A percentile compares a stretch with the other conserved stretches of the same genome.
phyloP scores from a whole-genome alignment of 2,329 filamentous ascomycete species.

The Blumeriella jaapii region DNA sequence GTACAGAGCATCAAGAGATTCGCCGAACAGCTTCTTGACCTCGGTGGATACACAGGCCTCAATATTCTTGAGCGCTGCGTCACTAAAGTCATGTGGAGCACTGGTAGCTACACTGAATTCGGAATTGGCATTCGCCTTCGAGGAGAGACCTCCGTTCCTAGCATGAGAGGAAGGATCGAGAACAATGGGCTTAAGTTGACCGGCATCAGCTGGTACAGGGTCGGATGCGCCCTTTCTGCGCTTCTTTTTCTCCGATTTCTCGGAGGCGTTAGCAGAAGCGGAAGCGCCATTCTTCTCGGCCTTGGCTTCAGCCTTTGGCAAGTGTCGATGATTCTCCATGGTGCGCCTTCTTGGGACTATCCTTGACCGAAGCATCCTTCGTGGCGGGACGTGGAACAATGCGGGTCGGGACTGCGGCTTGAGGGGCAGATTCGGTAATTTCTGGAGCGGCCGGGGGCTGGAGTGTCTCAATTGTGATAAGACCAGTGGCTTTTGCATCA shows the following conservation, averaged over 20 bases:
- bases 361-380: slow-evolving; percentile 20
- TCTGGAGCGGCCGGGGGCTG: slow-evolving; percentile 27
- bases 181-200: slow-evolving; percentile 24
- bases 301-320: slow-evolving; percentile 25
- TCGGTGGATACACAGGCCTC: slow-evolving; percentile 36
- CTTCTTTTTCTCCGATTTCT: slow-evolving; percentile 56
- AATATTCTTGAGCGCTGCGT: slow-evolving; percentile 36
- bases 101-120: slow-evolving; percentile 10
- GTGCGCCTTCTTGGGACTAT: slow-evolving; percentile 20
- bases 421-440: slow-evolving; percentile 9
- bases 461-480: slow-evolving; percentile 59
- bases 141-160: slow-evolving; percentile 18
- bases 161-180: slow-evolving; percentile 24
- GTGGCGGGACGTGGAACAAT: slow-evolving; percentile 20
- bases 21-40: slow-evolving; percentile 40
- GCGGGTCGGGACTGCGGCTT: slow-evolving; percentile 18
- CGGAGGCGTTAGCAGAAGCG: slow-evolving; percentile 27
- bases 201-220: slow-evolving; percentile 8
- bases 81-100: slow-evolving; percentile 28
- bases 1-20: slow-evolving; percentile 49
- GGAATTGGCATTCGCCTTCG: slow-evolving; percentile 13
- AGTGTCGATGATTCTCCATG: slow-evolving; percentile 13
- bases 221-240: slow-evolving; percentile 49
- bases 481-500: slow-evolving; percentile 61
- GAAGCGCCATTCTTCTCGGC: slow-evolving; percentile 19